Base-by-base conservation (phyloP, 306 rosid genomes). In the Inga laurina region DNA sequence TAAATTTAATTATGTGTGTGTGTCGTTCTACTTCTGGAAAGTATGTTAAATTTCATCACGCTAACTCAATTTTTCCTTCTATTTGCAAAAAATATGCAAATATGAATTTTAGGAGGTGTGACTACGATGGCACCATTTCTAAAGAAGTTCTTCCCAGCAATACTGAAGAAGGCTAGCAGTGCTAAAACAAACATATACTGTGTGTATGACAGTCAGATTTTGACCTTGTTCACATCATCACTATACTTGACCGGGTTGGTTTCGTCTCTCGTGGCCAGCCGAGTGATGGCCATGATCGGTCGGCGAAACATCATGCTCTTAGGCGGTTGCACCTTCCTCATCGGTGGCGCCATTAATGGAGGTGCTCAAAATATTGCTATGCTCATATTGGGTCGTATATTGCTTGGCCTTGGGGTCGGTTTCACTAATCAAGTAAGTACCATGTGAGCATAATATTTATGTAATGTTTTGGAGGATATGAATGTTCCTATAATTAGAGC, bases 341-440 rank as follows among this genome's bases (percentile, higher is more conserved):
- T 43, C 1, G 98, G 97, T 0, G 91, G 89, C 56, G 91, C 88
- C 8, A 43, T 92, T 59, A 91, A 92, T 7, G 98, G 96, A 10
- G 92, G 82, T 3, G 91, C 97, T 4, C 86, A 75, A 51, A 91
- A 91, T 71, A 69, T 92, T 69, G 82, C 87, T 10, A 92, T 92
- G 97, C 93, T 92, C 72, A 91, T 94, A 46, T 46, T 91, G 18
- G 98, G 97, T 16, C 97, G 98, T 19, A 57, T 94, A 74, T 77
- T 92, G 79, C 94, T 94, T 1, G 95, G 97, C 0, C 71, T 94
- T 10, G 98, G 93, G 3, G 89, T 92, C 4, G 97, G 97, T 41
- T 92, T 94, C 82, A 92, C 97, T 4, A 92, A 88, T 81, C 97
- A 94, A 75, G 95, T 92, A 67, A 84, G 94, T 85, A n/a, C 11